These are phyloP conservation scores for Serendipita sp. DNA, from an alignment of 768 basidiomycete species.

Conservation along the genomic window DNA sequence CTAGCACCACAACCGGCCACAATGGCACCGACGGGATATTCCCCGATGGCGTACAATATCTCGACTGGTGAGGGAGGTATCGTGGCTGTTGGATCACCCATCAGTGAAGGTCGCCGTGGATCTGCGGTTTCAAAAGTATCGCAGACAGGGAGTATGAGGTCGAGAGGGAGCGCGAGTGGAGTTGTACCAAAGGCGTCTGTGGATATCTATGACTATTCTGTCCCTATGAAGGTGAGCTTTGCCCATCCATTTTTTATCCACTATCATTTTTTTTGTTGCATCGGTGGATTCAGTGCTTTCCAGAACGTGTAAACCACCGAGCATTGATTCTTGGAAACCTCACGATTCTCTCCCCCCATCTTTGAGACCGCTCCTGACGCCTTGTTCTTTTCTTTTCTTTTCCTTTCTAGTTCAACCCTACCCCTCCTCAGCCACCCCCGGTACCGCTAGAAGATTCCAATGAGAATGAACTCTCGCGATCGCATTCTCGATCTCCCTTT, in stretches of 20 bases:
- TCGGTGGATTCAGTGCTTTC: background rate
- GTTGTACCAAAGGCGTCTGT: background rate
- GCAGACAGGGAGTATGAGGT: background rate
- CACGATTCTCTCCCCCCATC: background rate
- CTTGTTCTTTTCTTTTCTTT: background rate
- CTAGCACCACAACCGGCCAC: background rate
- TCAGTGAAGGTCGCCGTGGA: background rate
- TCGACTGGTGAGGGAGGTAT: too few species aligned
- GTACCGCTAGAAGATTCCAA: background rate
- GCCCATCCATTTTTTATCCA: background rate
- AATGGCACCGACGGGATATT: background rate
- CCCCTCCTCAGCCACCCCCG: background rate
- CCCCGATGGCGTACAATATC: too few species aligned
- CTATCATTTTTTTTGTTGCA: background rate
- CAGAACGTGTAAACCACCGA: background rate
- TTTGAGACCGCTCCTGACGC: background rate
- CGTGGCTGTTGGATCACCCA: too few species aligned
- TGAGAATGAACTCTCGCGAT: background rate
- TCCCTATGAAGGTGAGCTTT: conserved; percentile 4
- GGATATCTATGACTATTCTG: background rate
- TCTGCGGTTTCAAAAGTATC: background rate
- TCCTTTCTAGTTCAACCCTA: conserved; percentile 4
- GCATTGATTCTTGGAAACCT: background rate
- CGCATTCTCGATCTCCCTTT: background rate
- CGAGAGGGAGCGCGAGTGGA: background rate